Evolutionary conservation across 208 protist genomes (phyloP).

Genomic region (Lotmaria passim): DNA sequence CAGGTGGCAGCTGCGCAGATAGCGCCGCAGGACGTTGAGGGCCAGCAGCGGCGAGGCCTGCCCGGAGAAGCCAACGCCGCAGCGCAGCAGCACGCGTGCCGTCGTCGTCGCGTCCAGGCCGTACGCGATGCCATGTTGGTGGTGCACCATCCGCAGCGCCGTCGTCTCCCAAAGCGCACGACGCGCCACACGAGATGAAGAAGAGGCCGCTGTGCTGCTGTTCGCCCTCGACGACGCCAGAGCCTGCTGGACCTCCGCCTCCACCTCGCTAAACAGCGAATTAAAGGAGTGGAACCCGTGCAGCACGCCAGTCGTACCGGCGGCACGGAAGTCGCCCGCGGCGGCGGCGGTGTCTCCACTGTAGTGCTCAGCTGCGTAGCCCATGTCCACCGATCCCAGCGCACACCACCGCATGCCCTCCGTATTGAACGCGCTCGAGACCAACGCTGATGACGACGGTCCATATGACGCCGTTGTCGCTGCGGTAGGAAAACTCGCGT

Average conservation of each 20-base stretch:
- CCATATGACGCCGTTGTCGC: too few species aligned
- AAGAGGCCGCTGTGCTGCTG: not conserved
- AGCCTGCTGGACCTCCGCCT: not conserved
- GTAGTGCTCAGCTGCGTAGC: constrained; percentile 73
- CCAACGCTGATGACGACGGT: constrained; percentile 4
- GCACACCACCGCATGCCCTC: constrained; percentile 38
- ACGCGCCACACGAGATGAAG: not conserved
- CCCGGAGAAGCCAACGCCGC: constrained; percentile 59
- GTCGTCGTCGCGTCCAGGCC: constrained; percentile 60
- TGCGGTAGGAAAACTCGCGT: not conserved
- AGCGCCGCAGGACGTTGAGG: constrained; percentile 70
- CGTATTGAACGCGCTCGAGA: constrained; percentile 15
- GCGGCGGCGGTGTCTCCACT: constrained; percentile 13
- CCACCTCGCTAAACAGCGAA: constrained; percentile 22
- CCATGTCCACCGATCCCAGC: constrained; percentile 48
- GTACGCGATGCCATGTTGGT: constrained; percentile 49
- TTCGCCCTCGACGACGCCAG: not conserved
- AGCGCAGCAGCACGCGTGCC: constrained; percentile 72
- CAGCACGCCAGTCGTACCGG: constrained; percentile 18
- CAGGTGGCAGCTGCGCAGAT: constrained; percentile 61
- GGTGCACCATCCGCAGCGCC: constrained; percentile 31
- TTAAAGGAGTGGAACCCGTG: constrained; percentile 30
- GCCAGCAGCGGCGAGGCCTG: constrained; percentile 77
- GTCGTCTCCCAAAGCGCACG: constrained; percentile 31
- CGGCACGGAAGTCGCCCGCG: constrained; percentile 29